Base-by-base conservation (phyloP, 768 basidiomycete species). In the Mycena galericulata region DNA sequence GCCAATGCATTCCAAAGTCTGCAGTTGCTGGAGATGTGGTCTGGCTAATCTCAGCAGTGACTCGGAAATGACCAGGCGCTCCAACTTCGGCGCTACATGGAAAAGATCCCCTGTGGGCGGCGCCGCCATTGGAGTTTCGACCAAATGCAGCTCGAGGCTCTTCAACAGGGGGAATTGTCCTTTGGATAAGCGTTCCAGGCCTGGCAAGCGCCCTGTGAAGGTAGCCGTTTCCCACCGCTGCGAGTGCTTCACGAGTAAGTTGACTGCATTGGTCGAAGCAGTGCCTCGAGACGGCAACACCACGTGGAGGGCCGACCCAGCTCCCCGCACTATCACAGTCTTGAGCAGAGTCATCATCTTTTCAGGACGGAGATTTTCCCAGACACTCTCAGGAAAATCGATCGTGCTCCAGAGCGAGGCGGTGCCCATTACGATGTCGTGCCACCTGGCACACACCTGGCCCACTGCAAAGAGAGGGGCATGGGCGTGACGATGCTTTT, bases 341-440 rank as follows among this genome's bases (percentile, higher is more conserved):
- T 65, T 65, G 63, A 65, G 63, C 63, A 65, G 45, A 27, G 46
- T 1, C 45, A 24, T 47, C 63, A 65, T 49, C 54, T 56, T 65
- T 49, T 56, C 54, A 47, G 43, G 63, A 65, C 40, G 63, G 54
- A 65, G 63, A 65, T 56, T 54, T 36, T 56, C 54, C 63, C 63
- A 65, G 45, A 65, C 54, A 56, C 27, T 14, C 26, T 65, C 32
- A 6, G 63, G 63, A 47, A 65, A 65, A 56, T 65, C 63, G 63
- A 55, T 53, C 54, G n/a, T n/a, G n/a, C n/a, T n/a, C n/a, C n/a
- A n/a, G n/a, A n/a, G n/a, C n/a, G n/a, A n/a, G n/a, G n/a, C 32
- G 34, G 54, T 65, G 32, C 63, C 63, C 63, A 65, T 65, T 45
- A 65, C 63, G 54, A 65, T 65, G 63, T 46, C 54, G 43, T 65